Percentiles rank a stretch among this genome's conserved stretches.
Evolutionary conservation across 208 protist species (phyloP).

Genomic region (Trichomonas gallinae): DNA sequence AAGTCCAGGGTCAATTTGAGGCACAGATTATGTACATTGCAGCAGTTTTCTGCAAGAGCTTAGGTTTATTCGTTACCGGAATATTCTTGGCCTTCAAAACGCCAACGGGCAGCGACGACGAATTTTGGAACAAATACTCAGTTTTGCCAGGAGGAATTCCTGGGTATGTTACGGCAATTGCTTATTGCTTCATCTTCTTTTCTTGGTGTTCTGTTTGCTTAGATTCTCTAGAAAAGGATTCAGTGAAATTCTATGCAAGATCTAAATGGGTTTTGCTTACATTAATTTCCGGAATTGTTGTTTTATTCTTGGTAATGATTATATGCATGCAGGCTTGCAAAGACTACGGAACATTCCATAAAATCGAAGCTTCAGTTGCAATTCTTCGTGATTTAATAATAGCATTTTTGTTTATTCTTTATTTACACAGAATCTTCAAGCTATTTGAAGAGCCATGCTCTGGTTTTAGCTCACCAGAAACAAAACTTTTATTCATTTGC

Average conservation of each 20-base stretch:
- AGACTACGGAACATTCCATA: background rate
- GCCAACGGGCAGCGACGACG: background rate
- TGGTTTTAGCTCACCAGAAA: background rate
- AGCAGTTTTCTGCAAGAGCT: background rate
- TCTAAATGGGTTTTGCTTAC: background rate
- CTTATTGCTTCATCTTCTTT: conserved; percentile 11
- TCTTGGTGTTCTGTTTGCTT: background rate
- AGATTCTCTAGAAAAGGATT: background rate
- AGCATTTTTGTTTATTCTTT: background rate
- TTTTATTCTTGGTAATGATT: background rate
- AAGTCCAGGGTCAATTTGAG: background rate
- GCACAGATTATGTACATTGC: background rate
- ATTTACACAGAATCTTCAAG: background rate
- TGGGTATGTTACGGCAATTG: background rate
- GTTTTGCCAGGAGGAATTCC: background rate
- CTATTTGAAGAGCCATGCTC: background rate
- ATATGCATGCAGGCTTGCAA: background rate
- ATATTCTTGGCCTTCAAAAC: background rate
- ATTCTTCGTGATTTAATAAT: background rate
- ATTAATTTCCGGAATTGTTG: background rate
- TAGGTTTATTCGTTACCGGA: background rate
- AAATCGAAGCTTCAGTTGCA: background rate
- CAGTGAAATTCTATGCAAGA: background rate
- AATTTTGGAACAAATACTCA: background rate
- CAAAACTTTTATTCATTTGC: background rate